Evolutionary conservation across 2,329 filamentous ascomycete species (phyloP).

Genomic region (Pyricularia pennisetigena): DNA sequence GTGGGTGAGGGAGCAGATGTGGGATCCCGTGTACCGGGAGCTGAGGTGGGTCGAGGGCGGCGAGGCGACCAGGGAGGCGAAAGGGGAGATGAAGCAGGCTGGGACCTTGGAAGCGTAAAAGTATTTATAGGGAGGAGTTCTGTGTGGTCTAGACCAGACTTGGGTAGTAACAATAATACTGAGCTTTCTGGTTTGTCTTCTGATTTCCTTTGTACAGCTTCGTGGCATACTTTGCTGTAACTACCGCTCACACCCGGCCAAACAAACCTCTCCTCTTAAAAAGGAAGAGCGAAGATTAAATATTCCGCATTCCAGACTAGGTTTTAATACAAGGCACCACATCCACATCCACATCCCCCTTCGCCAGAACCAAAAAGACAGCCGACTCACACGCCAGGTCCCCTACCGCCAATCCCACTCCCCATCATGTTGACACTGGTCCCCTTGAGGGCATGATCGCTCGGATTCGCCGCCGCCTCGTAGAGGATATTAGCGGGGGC

Average conservation of each 20-base stretch:
- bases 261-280: too few species aligned
- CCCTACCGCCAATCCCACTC: slow-evolving; percentile 35
- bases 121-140: neutral
- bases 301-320: neutral
- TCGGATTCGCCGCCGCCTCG: slow-evolving; percentile 86
- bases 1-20: slow-evolving; percentile 76
- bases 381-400: neutral
- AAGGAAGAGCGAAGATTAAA: too few species aligned
- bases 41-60: slow-evolving; percentile 45
- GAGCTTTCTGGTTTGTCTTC: neutral
- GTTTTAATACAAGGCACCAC: neutral
- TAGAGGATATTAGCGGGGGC: slow-evolving; percentile 83
- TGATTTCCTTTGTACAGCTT: neutral
- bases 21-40: slow-evolving; percentile 60
- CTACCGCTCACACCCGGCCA: too few species aligned
- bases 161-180: too few species aligned
- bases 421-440: slow-evolving; percentile 44
- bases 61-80: slow-evolving; percentile 46
- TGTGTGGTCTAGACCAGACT: too few species aligned
- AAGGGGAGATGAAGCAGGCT: slow-evolving; percentile 43
- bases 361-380: too few species aligned
- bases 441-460: slow-evolving; percentile 66
- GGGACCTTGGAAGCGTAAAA: slow-evolving; percentile 20
- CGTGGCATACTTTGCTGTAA: neutral
- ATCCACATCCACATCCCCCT: too few species aligned